Conservation (phyloP, 108 stramenopile genomes). For the Skeletonema menzelii region DNA sequence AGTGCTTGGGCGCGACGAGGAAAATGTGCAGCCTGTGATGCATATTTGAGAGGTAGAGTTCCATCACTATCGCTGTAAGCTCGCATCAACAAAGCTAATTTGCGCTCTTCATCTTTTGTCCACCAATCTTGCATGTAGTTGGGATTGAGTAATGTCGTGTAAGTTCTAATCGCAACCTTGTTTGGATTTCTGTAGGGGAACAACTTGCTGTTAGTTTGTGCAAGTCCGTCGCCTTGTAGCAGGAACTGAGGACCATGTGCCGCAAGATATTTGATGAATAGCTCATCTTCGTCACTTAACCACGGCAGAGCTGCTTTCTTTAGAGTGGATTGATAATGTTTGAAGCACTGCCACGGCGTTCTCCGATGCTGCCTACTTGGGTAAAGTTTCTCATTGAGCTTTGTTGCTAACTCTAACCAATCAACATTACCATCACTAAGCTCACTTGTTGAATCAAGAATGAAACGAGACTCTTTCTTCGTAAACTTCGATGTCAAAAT, state of each 20-base stretch:
- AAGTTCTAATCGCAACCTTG: conserved; percentile 33
- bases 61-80: conserved; percentile 34
- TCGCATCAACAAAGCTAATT: conserved; percentile 48
- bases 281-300: conserved; percentile 61
- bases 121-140: conserved; percentile 37
- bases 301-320: conserved; percentile 41
- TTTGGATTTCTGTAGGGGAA: conserved; percentile 35
- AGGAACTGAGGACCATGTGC: conserved; percentile 54
- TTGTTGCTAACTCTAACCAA: conserved; percentile 34
- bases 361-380: not conserved
- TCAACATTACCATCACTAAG: conserved; percentile 17
- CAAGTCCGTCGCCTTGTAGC: conserved; percentile 28
- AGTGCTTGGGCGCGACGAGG: conserved; percentile 37
- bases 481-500: conserved; percentile 35
- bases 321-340: conserved; percentile 36
- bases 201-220: conserved; percentile 20
- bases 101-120: conserved; percentile 33
- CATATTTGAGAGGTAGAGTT: conserved; percentile 8
- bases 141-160: conserved; percentile 55
- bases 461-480: conserved; percentile 44
- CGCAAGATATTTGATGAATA: conserved; percentile 61
- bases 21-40: conserved; percentile 39
- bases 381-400: conserved; percentile 22
- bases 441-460: conserved; percentile 21
- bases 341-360: conserved; percentile 59